Conservation (phyloP, 495 filamentous ascomycete genomes). For the Xylaria castorea region DNA sequence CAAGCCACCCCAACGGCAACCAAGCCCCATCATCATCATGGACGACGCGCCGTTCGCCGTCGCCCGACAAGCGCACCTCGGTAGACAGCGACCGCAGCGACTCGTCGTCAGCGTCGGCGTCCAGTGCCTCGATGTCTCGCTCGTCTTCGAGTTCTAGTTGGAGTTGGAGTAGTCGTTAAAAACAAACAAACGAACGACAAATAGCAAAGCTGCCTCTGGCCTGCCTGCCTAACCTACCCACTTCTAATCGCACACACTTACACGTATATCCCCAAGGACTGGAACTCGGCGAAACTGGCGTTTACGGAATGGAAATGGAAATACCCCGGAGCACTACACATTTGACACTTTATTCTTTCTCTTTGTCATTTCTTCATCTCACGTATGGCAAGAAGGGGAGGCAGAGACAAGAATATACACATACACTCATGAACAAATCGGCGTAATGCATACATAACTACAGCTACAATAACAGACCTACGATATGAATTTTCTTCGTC, state of each 20-base stretch:
- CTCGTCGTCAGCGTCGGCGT: slow-evolving; percentile 29
- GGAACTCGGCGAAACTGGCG: slow-evolving; percentile 17
- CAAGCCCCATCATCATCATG: slow-evolving; percentile 39
- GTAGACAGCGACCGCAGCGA: slow-evolving; percentile 52
- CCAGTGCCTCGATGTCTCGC: slow-evolving; percentile 18
- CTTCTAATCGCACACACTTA: neutral
- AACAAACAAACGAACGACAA: neutral
- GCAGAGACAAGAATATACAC: neutral
- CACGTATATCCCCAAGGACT: slow-evolving; percentile 8
- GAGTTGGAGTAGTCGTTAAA: slow-evolving; percentile 36
- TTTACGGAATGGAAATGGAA: slow-evolving; percentile 21
- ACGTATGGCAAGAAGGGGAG: neutral
- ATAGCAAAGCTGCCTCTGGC: slow-evolving; percentile 7
- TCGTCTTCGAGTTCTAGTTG: slow-evolving; percentile 34
- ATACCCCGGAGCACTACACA: slow-evolving; percentile 21
- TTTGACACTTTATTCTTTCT: neutral
- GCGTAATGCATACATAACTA: neutral
- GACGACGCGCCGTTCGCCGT: slow-evolving; percentile 42
- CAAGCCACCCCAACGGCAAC: slow-evolving; percentile 29
- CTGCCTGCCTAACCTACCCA: slow-evolving; percentile 22
- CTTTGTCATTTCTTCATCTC: neutral
- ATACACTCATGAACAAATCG: neutral
- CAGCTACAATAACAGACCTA: neutral
- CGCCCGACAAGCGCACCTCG: slow-evolving; percentile 47
- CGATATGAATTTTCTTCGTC: neutral